A percentile compares a stretch with the other conserved stretches of the same genome.
Evolutionary conservation across 1,284 basidiomycete genomes (phyloP).

Genomic region (Bondarzewia mesenterica): DNA sequence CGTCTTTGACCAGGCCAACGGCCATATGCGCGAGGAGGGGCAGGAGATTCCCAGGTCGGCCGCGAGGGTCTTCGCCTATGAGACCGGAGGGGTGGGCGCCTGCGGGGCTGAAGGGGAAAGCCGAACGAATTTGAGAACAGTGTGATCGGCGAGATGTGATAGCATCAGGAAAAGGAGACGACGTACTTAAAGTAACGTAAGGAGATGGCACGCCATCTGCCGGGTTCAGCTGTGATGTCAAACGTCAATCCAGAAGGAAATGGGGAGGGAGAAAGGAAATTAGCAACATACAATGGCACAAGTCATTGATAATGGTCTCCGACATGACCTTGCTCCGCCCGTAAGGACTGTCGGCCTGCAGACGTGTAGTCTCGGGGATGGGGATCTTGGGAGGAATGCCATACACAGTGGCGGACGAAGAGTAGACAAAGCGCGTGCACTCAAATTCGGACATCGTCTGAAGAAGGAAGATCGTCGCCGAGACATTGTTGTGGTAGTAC

Average conservation of each 20-base stretch:
- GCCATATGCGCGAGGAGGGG: slow-evolving; percentile 96
- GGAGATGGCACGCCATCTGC: slow-evolving; percentile 73
- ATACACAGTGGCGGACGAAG: slow-evolving; percentile 98
- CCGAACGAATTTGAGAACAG: slow-evolving; percentile 8
- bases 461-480: slow-evolving; percentile 76
- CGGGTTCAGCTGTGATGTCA: slow-evolving; percentile 48
- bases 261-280: neutral
- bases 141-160: neutral
- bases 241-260: slow-evolving; percentile 3
- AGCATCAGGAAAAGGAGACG: neutral
- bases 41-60: slow-evolving; percentile 91
- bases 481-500: slow-evolving; percentile 91
- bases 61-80: slow-evolving; percentile 95
- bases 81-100: slow-evolving; percentile 93
- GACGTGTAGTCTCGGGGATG: slow-evolving; percentile 87
- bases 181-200: slow-evolving; percentile 95
- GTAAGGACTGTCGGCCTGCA: slow-evolving; percentile 90
- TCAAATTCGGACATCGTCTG: slow-evolving; percentile 83
- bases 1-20: slow-evolving; percentile 78
- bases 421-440: slow-evolving; percentile 88
- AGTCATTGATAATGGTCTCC: slow-evolving; percentile 86
- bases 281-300: slow-evolving; percentile 72
- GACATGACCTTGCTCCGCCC: slow-evolving; percentile 94
- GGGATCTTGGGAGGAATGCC: slow-evolving; percentile 90
- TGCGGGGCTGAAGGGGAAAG: slow-evolving; percentile 59